Percentiles rank a stretch among this genome's conserved stretches.
phyloP scores from a whole-genome alignment of 2,329 filamentous ascomycete genomes.

The Taxawa tesnikishii region DNA sequence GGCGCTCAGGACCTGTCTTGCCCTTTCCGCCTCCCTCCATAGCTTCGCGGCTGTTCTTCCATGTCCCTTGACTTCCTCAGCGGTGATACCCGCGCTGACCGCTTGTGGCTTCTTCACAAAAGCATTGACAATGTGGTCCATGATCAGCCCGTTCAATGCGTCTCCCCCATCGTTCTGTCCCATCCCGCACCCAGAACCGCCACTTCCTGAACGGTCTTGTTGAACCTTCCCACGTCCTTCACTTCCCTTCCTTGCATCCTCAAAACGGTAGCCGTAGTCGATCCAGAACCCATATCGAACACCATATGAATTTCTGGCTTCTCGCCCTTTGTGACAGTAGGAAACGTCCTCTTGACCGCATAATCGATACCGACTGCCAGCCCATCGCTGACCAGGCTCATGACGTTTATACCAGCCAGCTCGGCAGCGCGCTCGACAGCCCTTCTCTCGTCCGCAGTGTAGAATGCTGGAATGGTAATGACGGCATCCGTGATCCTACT shows the following conservation, averaged over 20 bases:
- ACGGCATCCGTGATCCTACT: constrained; percentile 68
- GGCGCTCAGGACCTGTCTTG: constrained; percentile 83
- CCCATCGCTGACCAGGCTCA: constrained; percentile 78
- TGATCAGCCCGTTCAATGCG: constrained; percentile 72
- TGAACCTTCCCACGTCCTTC: constrained; percentile 85
- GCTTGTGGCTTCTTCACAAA: constrained; percentile 56
- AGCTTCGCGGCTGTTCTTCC: constrained; percentile 80
- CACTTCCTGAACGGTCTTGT: constrained; percentile 96
- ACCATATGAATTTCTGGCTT: constrained; percentile 87
- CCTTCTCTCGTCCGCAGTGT: constrained; percentile 78
- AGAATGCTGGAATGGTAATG: constrained; percentile 82
- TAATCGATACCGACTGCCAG: constrained; percentile 91
- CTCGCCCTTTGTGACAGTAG: constrained; percentile 65
- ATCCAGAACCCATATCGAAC: constrained; percentile 96
- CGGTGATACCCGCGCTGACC: constrained; percentile 50
- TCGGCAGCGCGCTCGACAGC: constrained; percentile 75
- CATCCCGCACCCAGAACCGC: constrained; percentile 75
- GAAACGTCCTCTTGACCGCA: constrained; percentile 81
- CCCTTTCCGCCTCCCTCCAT: constrained; percentile 80
- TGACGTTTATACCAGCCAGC: constrained; percentile 74
- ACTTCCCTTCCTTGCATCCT: constrained; percentile 80
- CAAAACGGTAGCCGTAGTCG: constrained; percentile 78
- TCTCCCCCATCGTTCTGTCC: constrained; percentile 89
- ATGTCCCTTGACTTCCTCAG: constrained; percentile 55
- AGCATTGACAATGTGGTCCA: constrained; percentile 75